phyloP scores from a whole-genome alignment of 768 basidiomycete species.

The Fomitopsis pulvina region DNA sequence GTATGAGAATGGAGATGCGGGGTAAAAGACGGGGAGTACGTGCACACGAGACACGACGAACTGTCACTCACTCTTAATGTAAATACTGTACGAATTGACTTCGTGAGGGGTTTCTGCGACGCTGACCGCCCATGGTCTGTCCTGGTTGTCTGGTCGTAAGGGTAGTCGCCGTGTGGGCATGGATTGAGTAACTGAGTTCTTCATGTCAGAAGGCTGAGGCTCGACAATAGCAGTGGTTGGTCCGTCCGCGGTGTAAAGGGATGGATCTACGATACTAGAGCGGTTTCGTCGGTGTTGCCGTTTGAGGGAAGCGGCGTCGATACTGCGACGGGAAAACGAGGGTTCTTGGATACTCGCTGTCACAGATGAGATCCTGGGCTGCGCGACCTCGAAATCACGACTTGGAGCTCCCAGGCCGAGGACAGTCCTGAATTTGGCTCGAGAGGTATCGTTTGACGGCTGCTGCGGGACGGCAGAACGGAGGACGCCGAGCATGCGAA shows the following conservation, averaged over 20 bases:
- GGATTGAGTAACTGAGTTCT: conserved; percentile 19
- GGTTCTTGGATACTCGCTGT: conserved; percentile 23
- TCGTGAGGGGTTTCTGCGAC: conserved; percentile 83
- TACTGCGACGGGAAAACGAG: conserved; percentile 33
- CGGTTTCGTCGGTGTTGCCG: conserved; percentile 28
- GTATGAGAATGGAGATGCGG: not conserved
- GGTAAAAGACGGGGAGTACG: not conserved
- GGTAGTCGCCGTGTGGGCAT: conserved; percentile 33
- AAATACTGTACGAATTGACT: conserved; percentile 67
- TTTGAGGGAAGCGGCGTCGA: conserved; percentile 34
- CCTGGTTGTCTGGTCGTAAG: conserved; percentile 63
- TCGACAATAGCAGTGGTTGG: conserved; percentile 2
- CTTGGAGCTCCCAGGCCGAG: conserved; percentile 34
- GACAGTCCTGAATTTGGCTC: conserved; percentile 43
- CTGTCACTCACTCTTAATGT: conserved; percentile 78
- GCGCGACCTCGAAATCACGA: conserved; percentile 21
- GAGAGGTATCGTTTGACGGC: conserved; percentile 25
- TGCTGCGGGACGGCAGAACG: conserved; percentile 24
- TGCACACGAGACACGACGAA: conserved; percentile 4
- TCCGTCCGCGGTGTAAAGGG: conserved; percentile 35
- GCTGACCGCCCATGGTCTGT: conserved; percentile 83
- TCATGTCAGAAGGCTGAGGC: conserved; percentile 15
- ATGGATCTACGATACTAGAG: conserved; percentile 33
- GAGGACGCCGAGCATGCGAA: conserved; percentile 40
- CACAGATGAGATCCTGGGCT: conserved; percentile 24